A percentile compares a stretch with the other conserved stretches of the same genome.
These are phyloP conservation scores for Vitis riparia DNA, from an alignment of 164 flowering plant genomes.

Conservation along the genomic window DNA sequence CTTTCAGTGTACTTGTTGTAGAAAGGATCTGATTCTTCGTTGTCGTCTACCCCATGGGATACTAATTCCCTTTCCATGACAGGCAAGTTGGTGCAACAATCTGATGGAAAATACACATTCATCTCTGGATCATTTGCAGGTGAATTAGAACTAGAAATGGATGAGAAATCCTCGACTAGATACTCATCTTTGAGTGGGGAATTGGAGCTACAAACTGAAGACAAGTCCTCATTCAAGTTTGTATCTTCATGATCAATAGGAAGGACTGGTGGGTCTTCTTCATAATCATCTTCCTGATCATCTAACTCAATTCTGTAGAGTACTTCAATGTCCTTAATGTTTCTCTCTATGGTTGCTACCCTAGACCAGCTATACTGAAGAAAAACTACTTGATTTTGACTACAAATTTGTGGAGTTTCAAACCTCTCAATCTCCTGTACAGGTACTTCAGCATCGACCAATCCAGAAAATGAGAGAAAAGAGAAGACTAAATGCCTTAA, in stretches of 20 bases:
- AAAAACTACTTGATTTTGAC: constrained; percentile 10
- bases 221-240: neutral
- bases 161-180: neutral
- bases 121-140: neutral
- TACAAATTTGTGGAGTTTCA: constrained; percentile 9
- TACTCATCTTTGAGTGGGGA: neutral
- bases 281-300: constrained; percentile 1
- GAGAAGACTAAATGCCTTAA: neutral
- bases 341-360: neutral
- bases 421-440: constrained; percentile 6
- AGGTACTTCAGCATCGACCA: constrained; percentile 1
- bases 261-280: neutral
- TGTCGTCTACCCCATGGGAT: neutral
- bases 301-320: no score
- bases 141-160: neutral
- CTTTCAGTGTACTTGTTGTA: constrained; percentile 36
- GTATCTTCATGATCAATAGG: neutral
- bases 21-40: constrained; percentile 31
- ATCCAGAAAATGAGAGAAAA: constrained; percentile 1
- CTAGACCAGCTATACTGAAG: neutral
- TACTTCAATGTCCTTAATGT: constrained; percentile 4
- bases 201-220: constrained; percentile 7
- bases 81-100: constrained; percentile 4
- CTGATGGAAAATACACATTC: neutral
- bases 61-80: neutral